phyloP scores from a whole-genome alignment of 257 asterid genomes.

The Rubia yunnanensis region DNA sequence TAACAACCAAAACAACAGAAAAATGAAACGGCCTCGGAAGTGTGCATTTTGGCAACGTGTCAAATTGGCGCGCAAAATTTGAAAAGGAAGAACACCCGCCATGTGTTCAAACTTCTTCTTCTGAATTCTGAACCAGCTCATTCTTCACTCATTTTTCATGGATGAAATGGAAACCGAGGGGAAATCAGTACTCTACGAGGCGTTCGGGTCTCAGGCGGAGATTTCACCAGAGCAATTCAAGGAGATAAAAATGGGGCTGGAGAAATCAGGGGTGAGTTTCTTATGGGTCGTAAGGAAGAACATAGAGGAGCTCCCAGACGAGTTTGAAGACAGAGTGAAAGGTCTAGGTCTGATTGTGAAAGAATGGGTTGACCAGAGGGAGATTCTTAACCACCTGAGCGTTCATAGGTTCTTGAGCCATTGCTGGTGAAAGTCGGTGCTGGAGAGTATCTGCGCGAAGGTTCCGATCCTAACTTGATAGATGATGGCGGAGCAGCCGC shows the following conservation, averaged over 20 bases:
- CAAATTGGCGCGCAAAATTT: too few species aligned
- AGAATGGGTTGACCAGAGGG: constrained; percentile 69
- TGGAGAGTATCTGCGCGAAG: constrained; percentile 59
- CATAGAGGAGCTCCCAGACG: constrained; percentile 7
- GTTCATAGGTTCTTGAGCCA: constrained; percentile 60
- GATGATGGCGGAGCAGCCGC: constrained; percentile 66
- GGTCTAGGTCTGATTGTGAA: constrained; percentile 45
- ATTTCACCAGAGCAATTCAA: constrained; percentile 32
- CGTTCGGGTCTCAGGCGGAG: constrained; percentile 70
- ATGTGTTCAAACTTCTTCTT: too few species aligned
- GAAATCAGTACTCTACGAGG: constrained; percentile 42
- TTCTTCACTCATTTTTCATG: too few species aligned
- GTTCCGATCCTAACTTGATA: constrained; percentile 80
- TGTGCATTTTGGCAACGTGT: too few species aligned
- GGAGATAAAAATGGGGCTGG: constrained; percentile 48
- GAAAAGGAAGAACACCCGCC: too few species aligned
- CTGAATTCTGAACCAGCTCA: too few species aligned
- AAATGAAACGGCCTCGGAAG: too few species aligned
- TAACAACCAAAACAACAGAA: too few species aligned
- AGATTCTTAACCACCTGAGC: constrained; percentile 36
- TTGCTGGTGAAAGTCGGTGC: constrained; percentile 67
- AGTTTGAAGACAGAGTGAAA: constrained; percentile 23
- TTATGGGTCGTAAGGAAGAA: constrained; percentile 48
- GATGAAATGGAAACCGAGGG: constrained; percentile 28
- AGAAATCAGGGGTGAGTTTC: constrained; percentile 34